Base-by-base conservation (phyloP, 352 stramenopile genomes). In the Phytophthora crassamura region DNA sequence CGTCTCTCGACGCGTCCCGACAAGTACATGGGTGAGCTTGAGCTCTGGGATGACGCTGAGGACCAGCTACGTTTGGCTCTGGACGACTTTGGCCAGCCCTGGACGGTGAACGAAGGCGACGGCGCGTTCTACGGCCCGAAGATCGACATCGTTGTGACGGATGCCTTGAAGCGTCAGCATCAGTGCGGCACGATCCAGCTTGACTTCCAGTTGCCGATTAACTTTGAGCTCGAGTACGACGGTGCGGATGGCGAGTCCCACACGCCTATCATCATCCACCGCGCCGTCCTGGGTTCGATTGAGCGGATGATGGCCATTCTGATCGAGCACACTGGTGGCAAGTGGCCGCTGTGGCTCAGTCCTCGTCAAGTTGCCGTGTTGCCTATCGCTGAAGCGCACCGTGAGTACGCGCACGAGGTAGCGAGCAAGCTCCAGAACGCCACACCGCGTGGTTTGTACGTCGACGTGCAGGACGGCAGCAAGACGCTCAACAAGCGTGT, bases 221-320 rank as follows among this genome's bases (percentile, higher is more conserved):
- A 98, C 57, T 99, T 99, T 67, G 91, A 95, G 62, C 86, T 99
- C 20, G 84, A 84, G 54, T 99, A 99, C 69, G 83, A 96, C 40
- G 89, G 84, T 54, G 82, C 82, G 18, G 92, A 98, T 53, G 91
- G 80, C 11, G 66, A 91, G 32, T 77, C 88, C 56, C 92, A 98
- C 81, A 94, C 86, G 51, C 97, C 97, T 20, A 98, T 99, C 72
- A 99, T 99, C 85, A 95, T 99, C 52, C 97, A 99, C 74, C 90
- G 88, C 41, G 97, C 97, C 1, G 98, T 99, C 40, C 97, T 98
- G 60, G 97, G 97, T 45, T 99, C 95, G 18, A 89, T 99, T 54
- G 97, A 99, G 82, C 91, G 97, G 43, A 98, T 99, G 86, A 99
- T 99, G 86, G 97, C 96, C 48, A 98, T 99, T 51, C 75, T 99